Conservation (phyloP, 768 basidiomycete species). For the Auriscalpium orientale region DNA sequence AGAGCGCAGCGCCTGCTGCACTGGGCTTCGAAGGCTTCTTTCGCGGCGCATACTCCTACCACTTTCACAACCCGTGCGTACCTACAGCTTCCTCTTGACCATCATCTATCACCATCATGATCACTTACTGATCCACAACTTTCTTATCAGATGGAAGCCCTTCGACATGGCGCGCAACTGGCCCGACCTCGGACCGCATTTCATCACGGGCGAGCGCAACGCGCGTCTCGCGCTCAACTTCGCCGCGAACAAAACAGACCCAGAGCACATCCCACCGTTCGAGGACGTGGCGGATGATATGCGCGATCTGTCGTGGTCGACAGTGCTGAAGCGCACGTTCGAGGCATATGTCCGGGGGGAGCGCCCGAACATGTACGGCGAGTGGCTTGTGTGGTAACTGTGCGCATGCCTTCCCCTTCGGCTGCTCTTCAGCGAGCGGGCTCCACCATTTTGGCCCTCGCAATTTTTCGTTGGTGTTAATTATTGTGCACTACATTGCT, state of each 20-base stretch:
- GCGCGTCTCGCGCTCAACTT: slow-evolving; percentile 35
- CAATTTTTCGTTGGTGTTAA: no score
- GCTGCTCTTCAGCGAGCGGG: no score
- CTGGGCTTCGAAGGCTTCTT: slow-evolving; percentile 95
- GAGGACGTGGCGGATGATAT: slow-evolving; percentile 52
- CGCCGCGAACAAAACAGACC: slow-evolving; percentile 3
- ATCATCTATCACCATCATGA: not conserved
- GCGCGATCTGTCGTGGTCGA: slow-evolving; percentile 84
- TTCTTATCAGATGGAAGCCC: slow-evolving; percentile 75
- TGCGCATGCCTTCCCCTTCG: not conserved
- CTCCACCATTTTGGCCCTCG: no score
- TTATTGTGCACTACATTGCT: no score
- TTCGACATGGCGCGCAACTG: slow-evolving; percentile 91
- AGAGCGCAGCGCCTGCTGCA: slow-evolving; percentile 76
- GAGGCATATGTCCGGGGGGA: slow-evolving; percentile 90
- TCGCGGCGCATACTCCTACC: slow-evolving; percentile 91
- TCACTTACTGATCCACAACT: not conserved
- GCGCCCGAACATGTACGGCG: slow-evolving; percentile 92
- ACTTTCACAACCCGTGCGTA: slow-evolving; percentile 88
- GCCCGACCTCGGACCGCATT: slow-evolving; percentile 85
- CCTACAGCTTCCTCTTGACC: not conserved
- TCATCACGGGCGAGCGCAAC: slow-evolving; percentile 69
- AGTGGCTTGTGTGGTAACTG: slow-evolving; percentile 47
- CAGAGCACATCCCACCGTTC: slow-evolving; percentile 27
- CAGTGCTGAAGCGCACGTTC: slow-evolving; percentile 92